Conservation (phyloP, 148 eudicot genomes). For the Chenopodium formosanum region DNA sequence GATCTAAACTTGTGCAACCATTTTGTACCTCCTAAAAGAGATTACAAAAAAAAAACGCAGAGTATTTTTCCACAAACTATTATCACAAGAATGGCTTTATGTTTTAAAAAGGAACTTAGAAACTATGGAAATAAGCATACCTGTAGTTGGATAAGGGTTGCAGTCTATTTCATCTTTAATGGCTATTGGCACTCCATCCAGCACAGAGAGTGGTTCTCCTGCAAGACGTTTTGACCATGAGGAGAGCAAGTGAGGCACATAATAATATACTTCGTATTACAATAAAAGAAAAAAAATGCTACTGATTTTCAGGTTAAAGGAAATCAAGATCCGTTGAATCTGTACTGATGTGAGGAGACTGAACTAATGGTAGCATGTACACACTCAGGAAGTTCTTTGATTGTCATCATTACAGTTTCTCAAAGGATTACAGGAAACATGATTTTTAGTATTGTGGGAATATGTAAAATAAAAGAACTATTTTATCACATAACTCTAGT, state of each 20-base stretch:
- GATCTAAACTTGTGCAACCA: slow-evolving; percentile 79
- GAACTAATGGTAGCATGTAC: not conserved
- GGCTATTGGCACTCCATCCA: slow-evolving; percentile 92
- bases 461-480: not conserved
- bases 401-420: not conserved
- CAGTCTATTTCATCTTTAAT: slow-evolving; percentile 97
- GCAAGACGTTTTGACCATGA: slow-evolving; percentile 4
- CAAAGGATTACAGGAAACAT: not conserved
- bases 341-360: not conserved
- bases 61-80: not conserved
- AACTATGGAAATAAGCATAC: slow-evolving; percentile 29
- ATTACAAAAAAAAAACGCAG: not conserved
- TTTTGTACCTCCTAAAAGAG: slow-evolving; percentile 78
- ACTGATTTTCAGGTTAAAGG: not conserved
- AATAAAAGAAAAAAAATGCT: not conserved
- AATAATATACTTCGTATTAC: too few species aligned
- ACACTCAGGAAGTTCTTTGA: not conserved
- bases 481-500: not conserved
- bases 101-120: not conserved
- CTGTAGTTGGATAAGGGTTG: slow-evolving; percentile 93
- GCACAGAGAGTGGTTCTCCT: slow-evolving; percentile 83
- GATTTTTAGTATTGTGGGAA: not conserved
- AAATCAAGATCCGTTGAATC: not conserved
- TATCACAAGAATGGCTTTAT: not conserved
- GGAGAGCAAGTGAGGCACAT: not conserved